These are phyloP conservation scores for Hygrophila difformis DNA, from an alignment of 257 asterid species.

Conservation along the genomic window DNA sequence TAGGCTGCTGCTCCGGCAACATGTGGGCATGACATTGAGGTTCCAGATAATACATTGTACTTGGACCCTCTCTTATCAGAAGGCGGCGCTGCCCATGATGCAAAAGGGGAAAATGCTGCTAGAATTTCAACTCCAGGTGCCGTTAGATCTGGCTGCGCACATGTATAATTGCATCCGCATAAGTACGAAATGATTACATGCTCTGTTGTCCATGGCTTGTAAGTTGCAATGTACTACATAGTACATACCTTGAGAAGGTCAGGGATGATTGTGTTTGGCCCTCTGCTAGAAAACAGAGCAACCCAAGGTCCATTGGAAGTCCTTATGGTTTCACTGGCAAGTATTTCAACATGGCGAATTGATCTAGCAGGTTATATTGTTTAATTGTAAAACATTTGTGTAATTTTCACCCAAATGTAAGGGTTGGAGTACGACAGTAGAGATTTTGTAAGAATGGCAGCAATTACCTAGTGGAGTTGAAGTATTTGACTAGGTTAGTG, in stretches of 20 bases:
- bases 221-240: background rate
- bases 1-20: conserved; percentile 18
- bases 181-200: too few relatives aligned
- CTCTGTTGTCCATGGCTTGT: too few relatives aligned
- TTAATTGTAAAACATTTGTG: too few relatives aligned
- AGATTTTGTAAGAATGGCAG: too few relatives aligned
- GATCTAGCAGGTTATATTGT: too few relatives aligned
- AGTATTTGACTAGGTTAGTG: background rate
- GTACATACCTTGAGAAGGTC: background rate
- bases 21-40: conserved; percentile 16
- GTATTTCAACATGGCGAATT: conserved; percentile 6
- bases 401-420: too few relatives aligned
- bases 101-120: conserved; percentile 9
- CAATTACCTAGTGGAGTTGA: conserved; percentile 8
- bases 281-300: conserved; percentile 18
- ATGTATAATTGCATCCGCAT: background rate
- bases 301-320: conserved; percentile 13
- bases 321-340: conserved; percentile 10
- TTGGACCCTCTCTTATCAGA: background rate
- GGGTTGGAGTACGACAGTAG: too few relatives aligned
- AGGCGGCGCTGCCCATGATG: background rate
- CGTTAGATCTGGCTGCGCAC: conserved; percentile 12
- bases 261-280: conserved; percentile 17
- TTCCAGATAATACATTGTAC: conserved; percentile 8
- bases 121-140: conserved; percentile 18